Conservation (phyloP, 768 basidiomycete species). For the Serpula lacrymans region DNA sequence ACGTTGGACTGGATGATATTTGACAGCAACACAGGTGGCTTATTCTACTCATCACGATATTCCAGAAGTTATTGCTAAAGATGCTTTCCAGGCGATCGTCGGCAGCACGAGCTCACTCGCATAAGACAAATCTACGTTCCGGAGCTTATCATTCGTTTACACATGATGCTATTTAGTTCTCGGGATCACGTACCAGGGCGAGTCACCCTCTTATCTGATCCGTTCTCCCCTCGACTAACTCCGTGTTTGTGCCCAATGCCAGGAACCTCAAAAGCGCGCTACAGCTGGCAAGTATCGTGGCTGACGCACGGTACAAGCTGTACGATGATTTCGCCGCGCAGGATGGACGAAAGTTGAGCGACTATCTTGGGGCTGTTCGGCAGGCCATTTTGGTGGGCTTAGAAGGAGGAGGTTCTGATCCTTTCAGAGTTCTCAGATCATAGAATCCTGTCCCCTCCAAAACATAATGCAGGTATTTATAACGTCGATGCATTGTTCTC, state of each 20-base stretch:
- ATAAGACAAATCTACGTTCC: conserved; percentile 89
- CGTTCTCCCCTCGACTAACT: background rate
- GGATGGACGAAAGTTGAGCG: conserved; percentile 57
- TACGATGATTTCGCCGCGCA: conserved; percentile 78
- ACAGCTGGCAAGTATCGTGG: conserved; percentile 78
- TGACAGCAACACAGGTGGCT: conserved; percentile 42
- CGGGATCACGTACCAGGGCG: conserved; percentile 63
- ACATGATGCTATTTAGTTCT: conserved; percentile 66
- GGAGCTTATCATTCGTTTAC: conserved; percentile 83
- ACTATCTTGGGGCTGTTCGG: conserved; percentile 73
- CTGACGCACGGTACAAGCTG: conserved; percentile 80
- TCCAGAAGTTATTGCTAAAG: too few species aligned
- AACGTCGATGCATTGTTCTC: too few species aligned
- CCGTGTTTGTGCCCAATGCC: too few species aligned
- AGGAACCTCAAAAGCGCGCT: conserved; percentile 79
- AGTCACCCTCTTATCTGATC: conserved; percentile 22
- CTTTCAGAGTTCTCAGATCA: conserved; percentile 54
- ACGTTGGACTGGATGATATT: conserved; percentile 75
- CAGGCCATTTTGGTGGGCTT: conserved; percentile 69
- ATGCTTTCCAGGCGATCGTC: conserved; percentile 41
- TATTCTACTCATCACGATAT: too few species aligned
- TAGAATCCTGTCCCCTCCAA: too few species aligned
- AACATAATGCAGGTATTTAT: too few species aligned
- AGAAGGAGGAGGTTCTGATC: conserved; percentile 74
- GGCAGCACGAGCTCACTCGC: conserved; percentile 66